Percentiles rank a stretch among this genome's conserved stretches.
These are phyloP conservation scores for Penicillium brevicompactum DNA, from an alignment of 2,329 filamentous ascomycete genomes.

Conservation along the genomic window DNA sequence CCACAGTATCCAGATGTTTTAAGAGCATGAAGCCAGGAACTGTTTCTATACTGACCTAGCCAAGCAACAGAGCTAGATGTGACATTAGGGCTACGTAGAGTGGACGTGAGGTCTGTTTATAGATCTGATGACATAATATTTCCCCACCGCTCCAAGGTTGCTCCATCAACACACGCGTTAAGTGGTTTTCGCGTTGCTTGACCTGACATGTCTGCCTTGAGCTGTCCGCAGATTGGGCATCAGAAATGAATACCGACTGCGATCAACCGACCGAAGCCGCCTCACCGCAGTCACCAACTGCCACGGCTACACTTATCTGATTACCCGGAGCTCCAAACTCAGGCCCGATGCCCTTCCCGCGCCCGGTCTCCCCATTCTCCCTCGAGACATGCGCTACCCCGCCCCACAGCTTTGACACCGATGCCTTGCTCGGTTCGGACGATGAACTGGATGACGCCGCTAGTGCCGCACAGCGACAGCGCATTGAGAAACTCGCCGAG, in stretches of 20 bases:
- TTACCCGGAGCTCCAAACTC: slow-evolving; percentile 5
- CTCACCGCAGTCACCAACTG: slow-evolving; percentile 25
- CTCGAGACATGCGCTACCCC: slow-evolving; percentile 37
- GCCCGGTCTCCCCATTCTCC: slow-evolving; percentile 34
- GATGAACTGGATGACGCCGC: slow-evolving; percentile 38
- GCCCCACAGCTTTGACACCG: slow-evolving; percentile 26
- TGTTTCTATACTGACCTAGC: not conserved
- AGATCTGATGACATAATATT: slow-evolving; percentile 10
- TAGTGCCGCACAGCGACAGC: slow-evolving; percentile 41
- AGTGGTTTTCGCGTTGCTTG: slow-evolving; percentile 12
- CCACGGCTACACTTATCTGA: slow-evolving; percentile 14
- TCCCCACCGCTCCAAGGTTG: slow-evolving; percentile 5
- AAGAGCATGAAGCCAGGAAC: no score
- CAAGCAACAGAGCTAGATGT: not conserved
- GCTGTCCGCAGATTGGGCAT: not conserved
- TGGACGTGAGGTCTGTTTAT: not conserved
- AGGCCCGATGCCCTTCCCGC: slow-evolving; percentile 36
- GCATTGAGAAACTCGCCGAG: slow-evolving; percentile 45
- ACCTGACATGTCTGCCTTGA: not conserved
- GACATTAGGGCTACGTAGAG: no score
- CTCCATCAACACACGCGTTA: slow-evolving; percentile 7
- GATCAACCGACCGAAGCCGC: slow-evolving; percentile 6
- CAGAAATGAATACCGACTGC: slow-evolving; percentile 17
- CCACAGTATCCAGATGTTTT: no score
- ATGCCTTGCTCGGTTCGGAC: slow-evolving; percentile 39